Percentiles rank a stretch among this genome's conserved stretches.
Conservation (phyloP, 495 filamentous ascomycete species). For the Neurospora sp. region DNA sequence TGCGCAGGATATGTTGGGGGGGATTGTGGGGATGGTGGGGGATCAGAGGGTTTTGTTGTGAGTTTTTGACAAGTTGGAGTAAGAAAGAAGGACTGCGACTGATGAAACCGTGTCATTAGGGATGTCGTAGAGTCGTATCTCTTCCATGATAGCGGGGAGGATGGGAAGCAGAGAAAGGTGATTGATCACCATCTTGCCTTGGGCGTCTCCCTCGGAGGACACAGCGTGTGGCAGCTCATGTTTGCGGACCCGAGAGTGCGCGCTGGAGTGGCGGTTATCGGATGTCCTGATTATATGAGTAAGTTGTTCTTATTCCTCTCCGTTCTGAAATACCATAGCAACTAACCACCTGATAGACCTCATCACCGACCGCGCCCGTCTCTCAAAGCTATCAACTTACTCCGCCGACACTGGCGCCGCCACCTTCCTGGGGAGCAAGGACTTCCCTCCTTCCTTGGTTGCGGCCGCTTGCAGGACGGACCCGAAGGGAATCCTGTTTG, state of each 20-base stretch:
- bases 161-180: constrained; percentile 13
- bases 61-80: constrained; percentile 1
- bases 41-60: constrained; percentile 48
- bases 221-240: constrained; percentile 75
- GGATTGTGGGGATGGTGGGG: constrained; percentile 51
- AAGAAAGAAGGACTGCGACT: neutral
- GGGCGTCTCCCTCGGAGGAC: constrained; percentile 79
- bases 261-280: constrained; percentile 69
- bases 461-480: constrained; percentile 52
- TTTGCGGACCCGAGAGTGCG: constrained; percentile 68
- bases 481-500: constrained; percentile 58
- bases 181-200: constrained; percentile 64
- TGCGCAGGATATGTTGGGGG: constrained; percentile 76
- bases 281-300: constrained; percentile 77
- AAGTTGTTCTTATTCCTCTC: constrained; percentile 13
- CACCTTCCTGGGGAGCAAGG: constrained; percentile 60
- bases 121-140: constrained; percentile 67
- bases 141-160: constrained; percentile 42
- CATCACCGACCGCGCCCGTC: constrained; percentile 64
- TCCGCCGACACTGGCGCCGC: constrained; percentile 39
- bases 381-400: constrained; percentile 59
- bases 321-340: neutral
- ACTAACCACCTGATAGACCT: constrained; percentile 29
- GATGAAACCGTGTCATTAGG: constrained; percentile 37
- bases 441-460: constrained; percentile 61